Conservation (phyloP, 306 rosid species). For the Quercus ilex region DNA sequence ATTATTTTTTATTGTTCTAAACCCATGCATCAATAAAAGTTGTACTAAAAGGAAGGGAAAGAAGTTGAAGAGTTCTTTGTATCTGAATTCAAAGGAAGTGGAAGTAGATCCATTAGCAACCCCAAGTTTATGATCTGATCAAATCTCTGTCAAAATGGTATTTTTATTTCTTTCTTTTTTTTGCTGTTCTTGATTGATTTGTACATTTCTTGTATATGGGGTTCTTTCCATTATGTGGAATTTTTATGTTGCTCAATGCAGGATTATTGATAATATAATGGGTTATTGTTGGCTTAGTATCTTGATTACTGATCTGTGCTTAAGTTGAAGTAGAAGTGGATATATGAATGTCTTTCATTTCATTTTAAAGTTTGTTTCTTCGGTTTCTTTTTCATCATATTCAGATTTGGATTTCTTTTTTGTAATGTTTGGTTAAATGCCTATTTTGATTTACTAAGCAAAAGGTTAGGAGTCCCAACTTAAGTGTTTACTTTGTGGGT, state of each 20-base stretch:
- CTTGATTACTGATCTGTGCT: slow-evolving; percentile 43
- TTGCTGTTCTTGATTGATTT: neutral
- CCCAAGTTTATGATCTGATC: slow-evolving; percentile 64
- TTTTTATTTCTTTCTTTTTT: neutral
- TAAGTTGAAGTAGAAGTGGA: slow-evolving; percentile 25
- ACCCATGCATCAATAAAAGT: slow-evolving; percentile 16
- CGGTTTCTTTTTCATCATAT: slow-evolving; percentile 14
- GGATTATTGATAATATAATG: slow-evolving; percentile 1
- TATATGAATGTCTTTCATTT: slow-evolving; percentile 6
- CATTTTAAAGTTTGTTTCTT: slow-evolving; percentile 21
- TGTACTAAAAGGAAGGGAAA: slow-evolving; percentile 17
- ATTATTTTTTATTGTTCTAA: slow-evolving; percentile 17
- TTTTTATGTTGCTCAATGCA: neutral
- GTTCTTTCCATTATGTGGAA: neutral
- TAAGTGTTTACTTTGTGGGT: slow-evolving; percentile 7
- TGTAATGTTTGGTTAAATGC: slow-evolving; percentile 10
- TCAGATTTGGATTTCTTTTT: slow-evolving; percentile 16
- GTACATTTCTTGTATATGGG: slow-evolving; percentile 18
- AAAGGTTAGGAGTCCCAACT: slow-evolving; percentile 21
- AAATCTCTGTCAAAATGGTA: slow-evolving; percentile 61
- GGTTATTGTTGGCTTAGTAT: slow-evolving; percentile 15
- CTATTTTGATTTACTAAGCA: slow-evolving; percentile 14
- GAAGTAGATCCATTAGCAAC: slow-evolving; percentile 60
- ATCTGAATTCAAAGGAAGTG: slow-evolving; percentile 27
- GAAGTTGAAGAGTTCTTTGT: slow-evolving; percentile 36